These are phyloP conservation scores for Erodium texanum DNA, from an alignment of 441 rosid species.

Conservation along the genomic window DNA sequence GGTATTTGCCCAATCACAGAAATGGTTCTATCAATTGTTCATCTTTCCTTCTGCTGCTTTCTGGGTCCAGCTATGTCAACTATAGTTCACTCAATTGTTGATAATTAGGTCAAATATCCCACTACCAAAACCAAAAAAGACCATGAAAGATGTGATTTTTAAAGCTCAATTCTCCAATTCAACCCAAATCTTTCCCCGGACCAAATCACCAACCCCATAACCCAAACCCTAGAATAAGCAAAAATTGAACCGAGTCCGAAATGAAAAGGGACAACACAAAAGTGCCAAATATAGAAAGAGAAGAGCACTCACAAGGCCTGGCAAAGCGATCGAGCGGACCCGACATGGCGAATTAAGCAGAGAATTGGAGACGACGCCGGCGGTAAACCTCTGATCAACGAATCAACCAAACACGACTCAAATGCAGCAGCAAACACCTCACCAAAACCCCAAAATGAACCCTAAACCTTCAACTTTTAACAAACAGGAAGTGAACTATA, in stretches of 20 bases:
- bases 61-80: background rate
- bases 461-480: background rate
- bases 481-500: too few species aligned
- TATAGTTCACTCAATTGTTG: background rate
- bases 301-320: constrained; percentile 55
- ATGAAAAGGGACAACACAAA: background rate
- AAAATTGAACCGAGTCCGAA: background rate
- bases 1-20: background rate
- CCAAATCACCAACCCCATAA: too few species aligned
- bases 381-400: background rate
- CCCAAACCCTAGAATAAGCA: background rate
- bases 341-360: constrained; percentile 34
- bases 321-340: constrained; percentile 75
- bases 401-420: background rate
- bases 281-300: background rate
- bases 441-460: background rate
- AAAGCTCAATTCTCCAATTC: background rate
- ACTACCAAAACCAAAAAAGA: background rate
- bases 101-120: background rate
- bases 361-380: background rate
- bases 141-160: background rate
- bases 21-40: background rate
- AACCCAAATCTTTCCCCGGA: background rate
- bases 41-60: background rate
- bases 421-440: too few species aligned